Base-by-base conservation (phyloP, 805 yeast species). In the Wilhelminamyces savonicus region DNA sequence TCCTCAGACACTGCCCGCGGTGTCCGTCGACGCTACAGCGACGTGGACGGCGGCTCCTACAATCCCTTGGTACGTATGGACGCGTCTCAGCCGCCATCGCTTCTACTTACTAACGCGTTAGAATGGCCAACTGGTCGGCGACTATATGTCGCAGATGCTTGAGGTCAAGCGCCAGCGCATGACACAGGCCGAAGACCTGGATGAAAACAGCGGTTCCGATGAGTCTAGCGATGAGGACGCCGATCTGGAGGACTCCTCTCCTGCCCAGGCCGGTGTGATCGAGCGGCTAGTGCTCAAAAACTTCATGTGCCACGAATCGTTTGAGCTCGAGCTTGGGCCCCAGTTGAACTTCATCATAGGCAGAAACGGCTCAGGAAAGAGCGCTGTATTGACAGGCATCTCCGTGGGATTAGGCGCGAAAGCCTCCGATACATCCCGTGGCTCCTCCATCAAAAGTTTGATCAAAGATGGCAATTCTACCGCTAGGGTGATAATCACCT, bases 261-360 rank as follows among this genome's bases (percentile, higher is more conserved):
- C 52, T 1, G 54, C 76, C 0, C 46, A 49, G 17, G 75, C 92
- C 1, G 97, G 95, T 8, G 75, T 76, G 24, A 78, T 88, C 24
- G 71, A 73, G 42, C 64, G 65, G 24, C 69, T 88, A 3, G 66
- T 66, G 15, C 58, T 88, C 24, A 68, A 71, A 36, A 85, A 86
- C 58, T 86, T 86, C 52, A 86, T 86, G 95, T 86, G 94, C 41
- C 98, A 92, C 50, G 80, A 76, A 27, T 74, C 83, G 32, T 84
- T 92, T 46, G 77, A 76, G 32, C 57, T 92, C 7, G 71, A 69
- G 3, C 67, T 88, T 19, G 92, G 92, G 2, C 87, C 90, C 0
- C 74, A 78, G 31, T 66, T 88, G 42, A 88, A 88, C 52, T 82
- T 88, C 48, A 84, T 88, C 33, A 80, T 84, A 23, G 97, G 97